Evolutionary conservation across 1,139 yeast genomes (phyloP).

Genomic region (Schwanniomyces etchellsii): DNA sequence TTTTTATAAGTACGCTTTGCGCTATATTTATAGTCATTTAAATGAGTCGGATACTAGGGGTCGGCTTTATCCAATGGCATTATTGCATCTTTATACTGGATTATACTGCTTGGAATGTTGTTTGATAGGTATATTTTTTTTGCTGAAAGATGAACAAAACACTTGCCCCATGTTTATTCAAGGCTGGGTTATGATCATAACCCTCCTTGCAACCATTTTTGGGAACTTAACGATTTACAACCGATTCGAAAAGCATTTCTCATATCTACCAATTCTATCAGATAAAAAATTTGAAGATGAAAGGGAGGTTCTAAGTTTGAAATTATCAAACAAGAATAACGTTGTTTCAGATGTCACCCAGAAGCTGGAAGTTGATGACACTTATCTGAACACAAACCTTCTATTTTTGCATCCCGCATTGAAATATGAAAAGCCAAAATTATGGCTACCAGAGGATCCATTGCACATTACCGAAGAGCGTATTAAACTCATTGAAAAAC

Average conservation of each 20-base stretch:
- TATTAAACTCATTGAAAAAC: constrained; percentile 6
- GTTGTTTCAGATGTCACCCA: constrained; percentile 2
- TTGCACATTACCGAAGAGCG: constrained; percentile 9
- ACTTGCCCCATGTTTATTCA: constrained; percentile 28
- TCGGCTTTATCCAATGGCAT: constrained; percentile 62
- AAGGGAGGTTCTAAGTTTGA: constrained; percentile 2
- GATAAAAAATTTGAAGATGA: constrained; percentile 9
- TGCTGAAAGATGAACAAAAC: constrained; percentile 44
- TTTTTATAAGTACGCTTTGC: constrained; percentile 66
- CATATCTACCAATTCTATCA: constrained; percentile 23
- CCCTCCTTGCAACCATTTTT: constrained; percentile 32
- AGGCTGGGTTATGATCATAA: constrained; percentile 42
- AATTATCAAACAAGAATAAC: constrained; percentile 3
- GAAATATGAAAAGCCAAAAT: constrained; percentile 25
- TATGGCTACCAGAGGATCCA: constrained; percentile 32
- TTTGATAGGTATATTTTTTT: constrained; percentile 65
- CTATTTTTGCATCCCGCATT: constrained; percentile 30
- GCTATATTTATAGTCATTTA: constrained; percentile 43
- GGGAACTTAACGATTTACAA: constrained; percentile 27
- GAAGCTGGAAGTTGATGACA: constrained; percentile 4
- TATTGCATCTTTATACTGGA: constrained; percentile 73
- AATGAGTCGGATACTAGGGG: constrained; percentile 66
- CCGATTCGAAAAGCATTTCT: constrained; percentile 22
- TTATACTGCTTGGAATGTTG: constrained; percentile 75
- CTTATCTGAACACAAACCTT: constrained; percentile 15